A percentile compares a stretch with the other conserved stretches of the same genome.
phyloP scores from a whole-genome alignment of 257 asterid species.

The Thymus quinquecostatus region DNA sequence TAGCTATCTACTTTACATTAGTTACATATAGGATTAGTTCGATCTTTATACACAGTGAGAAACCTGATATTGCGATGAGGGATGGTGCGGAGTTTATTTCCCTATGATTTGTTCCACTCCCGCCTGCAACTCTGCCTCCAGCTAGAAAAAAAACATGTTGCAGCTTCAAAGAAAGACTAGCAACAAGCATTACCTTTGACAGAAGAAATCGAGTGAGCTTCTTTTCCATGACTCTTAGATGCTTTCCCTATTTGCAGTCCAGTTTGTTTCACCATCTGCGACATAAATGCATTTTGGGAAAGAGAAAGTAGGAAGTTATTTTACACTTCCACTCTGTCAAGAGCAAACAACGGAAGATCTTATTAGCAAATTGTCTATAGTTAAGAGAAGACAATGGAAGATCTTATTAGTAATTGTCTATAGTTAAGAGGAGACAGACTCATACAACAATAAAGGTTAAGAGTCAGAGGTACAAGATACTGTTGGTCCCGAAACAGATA shows the following conservation, averaged over 20 bases:
- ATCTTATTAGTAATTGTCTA: too few species aligned
- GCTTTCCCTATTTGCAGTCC: slow-evolving; percentile 17
- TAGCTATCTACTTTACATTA: neutral
- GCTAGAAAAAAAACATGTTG: neutral
- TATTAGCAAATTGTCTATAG: neutral
- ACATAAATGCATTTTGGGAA: neutral
- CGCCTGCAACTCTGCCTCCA: neutral
- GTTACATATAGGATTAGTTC: neutral
- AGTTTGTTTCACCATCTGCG: slow-evolving; percentile 4
- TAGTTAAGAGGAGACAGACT: neutral
- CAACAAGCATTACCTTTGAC: slow-evolving; percentile 28
- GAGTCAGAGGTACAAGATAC: neutral
- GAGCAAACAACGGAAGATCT: neutral
- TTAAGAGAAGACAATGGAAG: neutral
- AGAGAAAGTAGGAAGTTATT: neutral
- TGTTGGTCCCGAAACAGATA: too few species aligned
- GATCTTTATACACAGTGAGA: neutral
- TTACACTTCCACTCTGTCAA: neutral
- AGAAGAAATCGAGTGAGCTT: slow-evolving; percentile 40
- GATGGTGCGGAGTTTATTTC: neutral
- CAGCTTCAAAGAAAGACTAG: neutral
- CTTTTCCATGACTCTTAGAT: slow-evolving; percentile 15
- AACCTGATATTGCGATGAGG: neutral
- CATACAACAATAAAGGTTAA: neutral
- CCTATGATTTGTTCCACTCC: neutral